Conservation (phyloP, 1,284 basidiomycete species). For the Tylopilus sp. region DNA sequence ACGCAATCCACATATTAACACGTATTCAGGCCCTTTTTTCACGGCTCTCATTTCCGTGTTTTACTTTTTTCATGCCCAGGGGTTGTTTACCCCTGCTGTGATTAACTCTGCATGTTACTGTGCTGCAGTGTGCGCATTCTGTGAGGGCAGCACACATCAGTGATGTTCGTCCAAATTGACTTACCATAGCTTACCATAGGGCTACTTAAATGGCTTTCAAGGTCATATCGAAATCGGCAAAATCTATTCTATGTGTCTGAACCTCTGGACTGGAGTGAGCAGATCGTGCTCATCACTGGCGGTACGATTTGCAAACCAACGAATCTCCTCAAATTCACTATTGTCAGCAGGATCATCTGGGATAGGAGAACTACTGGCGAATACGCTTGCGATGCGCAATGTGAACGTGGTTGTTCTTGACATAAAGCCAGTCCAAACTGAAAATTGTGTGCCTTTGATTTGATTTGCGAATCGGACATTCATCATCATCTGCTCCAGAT, state of each 20-base stretch:
- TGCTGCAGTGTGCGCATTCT: slow-evolving; percentile 55
- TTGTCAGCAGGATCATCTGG: slow-evolving; percentile 73
- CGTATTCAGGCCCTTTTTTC: slow-evolving; percentile 72
- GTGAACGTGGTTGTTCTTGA: slow-evolving; percentile 87
- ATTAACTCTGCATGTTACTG: slow-evolving; percentile 54
- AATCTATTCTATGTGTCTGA: slow-evolving; percentile 58
- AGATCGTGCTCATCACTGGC: slow-evolving; percentile 87
- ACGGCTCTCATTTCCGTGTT: slow-evolving; percentile 74
- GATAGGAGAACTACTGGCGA: slow-evolving; percentile 82
- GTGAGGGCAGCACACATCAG: slow-evolving; percentile 44
- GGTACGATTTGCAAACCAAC: slow-evolving; percentile 47
- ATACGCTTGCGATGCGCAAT: slow-evolving; percentile 77
- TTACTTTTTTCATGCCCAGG: slow-evolving; percentile 66
- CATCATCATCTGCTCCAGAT: slow-evolving; percentile 43
- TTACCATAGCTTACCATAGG: slow-evolving; percentile 44
- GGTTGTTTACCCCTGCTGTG: slow-evolving; percentile 52
- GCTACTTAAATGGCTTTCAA: slow-evolving; percentile 66
- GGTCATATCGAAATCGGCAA: slow-evolving; percentile 71
- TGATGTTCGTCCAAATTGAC: neutral
- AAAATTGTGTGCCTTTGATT: slow-evolving; percentile 57
- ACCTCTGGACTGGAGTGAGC: slow-evolving; percentile 76
- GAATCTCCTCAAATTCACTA: neutral
- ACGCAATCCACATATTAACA: slow-evolving; percentile 5
- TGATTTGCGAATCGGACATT: neutral
- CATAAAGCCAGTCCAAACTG: slow-evolving; percentile 69